Percentiles rank a stretch among this genome's conserved stretches.
phyloP scores from a whole-genome alignment of 2,329 filamentous ascomycete genomes.

The Pochonia chlamydosporia region DNA sequence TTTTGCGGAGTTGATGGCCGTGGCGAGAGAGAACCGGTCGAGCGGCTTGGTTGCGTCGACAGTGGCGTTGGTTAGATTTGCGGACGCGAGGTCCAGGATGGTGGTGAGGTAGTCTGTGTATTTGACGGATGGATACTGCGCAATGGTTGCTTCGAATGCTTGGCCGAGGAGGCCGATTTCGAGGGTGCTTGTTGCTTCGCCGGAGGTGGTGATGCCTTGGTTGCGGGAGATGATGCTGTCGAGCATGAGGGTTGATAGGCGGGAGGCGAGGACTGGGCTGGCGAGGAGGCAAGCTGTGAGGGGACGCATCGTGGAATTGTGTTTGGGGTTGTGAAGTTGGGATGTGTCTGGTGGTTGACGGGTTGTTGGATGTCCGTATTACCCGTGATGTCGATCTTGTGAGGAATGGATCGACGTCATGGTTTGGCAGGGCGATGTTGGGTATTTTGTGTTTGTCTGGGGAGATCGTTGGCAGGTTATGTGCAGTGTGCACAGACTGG shows the following conservation, averaged over 20 bases:
- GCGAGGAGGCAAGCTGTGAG: too few relatives aligned
- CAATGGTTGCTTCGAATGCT: slow-evolving; percentile 12
- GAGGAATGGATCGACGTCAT: too few relatives aligned
- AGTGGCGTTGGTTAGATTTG: slow-evolving; percentile 9
- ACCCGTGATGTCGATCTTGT: too few relatives aligned
- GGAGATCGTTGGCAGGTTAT: too few relatives aligned
- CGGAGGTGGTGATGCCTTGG: slow-evolving; percentile 16
- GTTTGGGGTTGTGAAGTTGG: too few relatives aligned
- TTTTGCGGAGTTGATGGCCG: slow-evolving; percentile 11
- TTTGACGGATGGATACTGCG: slow-evolving; percentile 10
- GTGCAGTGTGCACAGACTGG: too few relatives aligned
- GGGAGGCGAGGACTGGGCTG: too few relatives aligned
- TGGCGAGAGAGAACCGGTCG: slow-evolving; percentile 18
- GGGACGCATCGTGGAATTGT: too few relatives aligned
- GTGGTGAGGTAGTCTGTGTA: slow-evolving; percentile 10
- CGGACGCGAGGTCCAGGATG: slow-evolving; percentile 12
- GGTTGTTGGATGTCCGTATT: too few relatives aligned
- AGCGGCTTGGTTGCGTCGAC: slow-evolving; percentile 13
- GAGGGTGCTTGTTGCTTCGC: slow-evolving; percentile 16
- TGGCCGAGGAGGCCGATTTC: slow-evolving; percentile 17
- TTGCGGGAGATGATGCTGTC: slow-evolving; percentile 17
- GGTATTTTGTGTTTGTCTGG: too few relatives aligned
- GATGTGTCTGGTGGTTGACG: too few relatives aligned
- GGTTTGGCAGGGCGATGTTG: too few relatives aligned
- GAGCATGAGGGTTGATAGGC: slow-evolving; percentile 13